These are phyloP conservation scores for Cymbopogon citratus DNA, from an alignment of 176 grass and related monocot genomes.

Conservation along the genomic window DNA sequence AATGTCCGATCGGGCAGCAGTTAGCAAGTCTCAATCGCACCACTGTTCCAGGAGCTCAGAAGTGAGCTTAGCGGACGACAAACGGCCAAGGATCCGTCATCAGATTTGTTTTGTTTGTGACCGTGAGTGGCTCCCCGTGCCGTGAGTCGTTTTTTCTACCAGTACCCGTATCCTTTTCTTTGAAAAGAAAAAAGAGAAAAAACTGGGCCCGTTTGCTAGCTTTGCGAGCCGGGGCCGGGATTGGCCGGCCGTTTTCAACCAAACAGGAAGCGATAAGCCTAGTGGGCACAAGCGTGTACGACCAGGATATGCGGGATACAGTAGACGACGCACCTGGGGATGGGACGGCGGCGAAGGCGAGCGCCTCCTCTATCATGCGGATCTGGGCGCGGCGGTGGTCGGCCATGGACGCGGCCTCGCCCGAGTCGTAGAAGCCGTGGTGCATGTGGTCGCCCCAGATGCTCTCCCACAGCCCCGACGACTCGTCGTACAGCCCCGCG, in stretches of 20 bases:
- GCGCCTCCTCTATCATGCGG: conserved; percentile 90
- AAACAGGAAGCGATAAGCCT: not conserved
- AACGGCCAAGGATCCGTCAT: no score
- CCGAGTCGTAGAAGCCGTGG: conserved; percentile 78
- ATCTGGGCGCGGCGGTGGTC: conserved; percentile 81
- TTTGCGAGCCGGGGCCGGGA: not conserved
- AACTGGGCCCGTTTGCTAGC: not conserved
- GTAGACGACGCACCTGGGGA: conserved; percentile 43
- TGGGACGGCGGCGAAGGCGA: conserved; percentile 74
- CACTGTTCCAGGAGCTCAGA: no score
- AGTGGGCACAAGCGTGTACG: not conserved
- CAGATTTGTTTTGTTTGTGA: not conserved
- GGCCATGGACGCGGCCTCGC: conserved; percentile 41
- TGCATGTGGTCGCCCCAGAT: conserved; percentile 99
- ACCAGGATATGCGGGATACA: not conserved
- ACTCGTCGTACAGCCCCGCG: conserved; percentile 95
- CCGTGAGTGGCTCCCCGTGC: not conserved
- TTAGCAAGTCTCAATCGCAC: not conserved
- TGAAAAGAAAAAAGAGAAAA: no score
- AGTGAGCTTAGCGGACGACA: no score
- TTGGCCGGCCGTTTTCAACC: not conserved
- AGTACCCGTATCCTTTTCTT: no score
- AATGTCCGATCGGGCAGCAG: not conserved
- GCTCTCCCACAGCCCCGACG: conserved; percentile 77
- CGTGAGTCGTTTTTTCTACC: no score